A percentile compares a stretch with the other conserved stretches of the same genome.
phyloP scores from a whole-genome alignment of 345 rosid genomes.

The Hypericum perforatum region DNA sequence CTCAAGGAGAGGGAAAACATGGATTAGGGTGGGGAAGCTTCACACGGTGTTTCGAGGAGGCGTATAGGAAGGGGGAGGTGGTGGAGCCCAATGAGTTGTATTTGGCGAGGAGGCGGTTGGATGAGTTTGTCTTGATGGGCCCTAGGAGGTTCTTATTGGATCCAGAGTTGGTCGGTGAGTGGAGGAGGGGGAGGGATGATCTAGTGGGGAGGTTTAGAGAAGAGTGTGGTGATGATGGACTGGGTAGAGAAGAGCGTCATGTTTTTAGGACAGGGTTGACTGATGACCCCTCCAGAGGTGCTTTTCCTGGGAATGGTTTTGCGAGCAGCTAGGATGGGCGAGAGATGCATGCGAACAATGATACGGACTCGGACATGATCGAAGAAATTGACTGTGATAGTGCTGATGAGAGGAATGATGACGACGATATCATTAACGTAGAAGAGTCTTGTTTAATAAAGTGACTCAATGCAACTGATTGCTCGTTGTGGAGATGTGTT shows the following conservation, averaged over 20 bases:
- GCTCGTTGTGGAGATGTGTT: not conserved
- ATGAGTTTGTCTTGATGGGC: slow-evolving; percentile 61
- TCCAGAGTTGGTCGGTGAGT: slow-evolving; percentile 48
- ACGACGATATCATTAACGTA: slow-evolving; percentile 12
- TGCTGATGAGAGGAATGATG: slow-evolving; percentile 15
- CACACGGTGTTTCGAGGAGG: slow-evolving; percentile 89
- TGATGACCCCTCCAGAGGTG: too few species aligned
- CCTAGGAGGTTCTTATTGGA: slow-evolving; percentile 63
- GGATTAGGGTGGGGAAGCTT: slow-evolving; percentile 91
- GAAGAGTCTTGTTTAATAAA: slow-evolving; percentile 11
- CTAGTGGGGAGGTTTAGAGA: too few species aligned
- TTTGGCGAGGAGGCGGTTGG: slow-evolving; percentile 73
- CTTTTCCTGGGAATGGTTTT: too few species aligned
- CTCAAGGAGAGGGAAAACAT: too few species aligned
- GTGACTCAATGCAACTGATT: slow-evolving; percentile 5
- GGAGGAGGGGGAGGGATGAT: slow-evolving; percentile 50
- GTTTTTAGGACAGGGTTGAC: too few species aligned
- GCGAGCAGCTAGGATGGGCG: too few species aligned
- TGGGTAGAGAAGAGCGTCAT: slow-evolving; percentile 50
- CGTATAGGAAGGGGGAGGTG: slow-evolving; percentile 69
- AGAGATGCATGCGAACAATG: slow-evolving; percentile 5
- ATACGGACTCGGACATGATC: slow-evolving; percentile 13
- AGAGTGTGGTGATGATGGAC: slow-evolving; percentile 69
- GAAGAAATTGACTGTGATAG: slow-evolving; percentile 19
- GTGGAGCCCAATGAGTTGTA: slow-evolving; percentile 71